A percentile compares a stretch with the other conserved stretches of the same genome.
Conservation (phyloP, 2,329 filamentous ascomycete genomes). For the Drechslera avenae region DNA sequence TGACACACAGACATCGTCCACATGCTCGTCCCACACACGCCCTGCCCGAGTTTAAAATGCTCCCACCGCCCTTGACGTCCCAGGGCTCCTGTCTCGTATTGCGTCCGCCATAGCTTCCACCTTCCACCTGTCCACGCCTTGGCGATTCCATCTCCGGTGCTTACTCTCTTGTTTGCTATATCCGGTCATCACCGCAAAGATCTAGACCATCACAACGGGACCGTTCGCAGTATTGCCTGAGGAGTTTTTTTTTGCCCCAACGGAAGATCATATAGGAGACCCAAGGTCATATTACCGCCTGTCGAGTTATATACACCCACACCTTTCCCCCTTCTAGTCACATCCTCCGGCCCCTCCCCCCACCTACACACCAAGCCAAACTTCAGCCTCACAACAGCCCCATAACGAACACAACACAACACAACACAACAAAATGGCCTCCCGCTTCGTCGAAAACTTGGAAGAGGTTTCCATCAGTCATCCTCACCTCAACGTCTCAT, state of each 20-base stretch:
- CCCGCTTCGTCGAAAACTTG: constrained; percentile 49
- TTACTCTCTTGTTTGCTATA: not conserved
- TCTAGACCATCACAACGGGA: constrained; percentile 8
- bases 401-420: too few relatives aligned
- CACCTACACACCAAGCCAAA: not conserved
- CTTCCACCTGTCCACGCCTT: not conserved
- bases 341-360: not conserved
- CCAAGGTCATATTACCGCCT: constrained; percentile 11
- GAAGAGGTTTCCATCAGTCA: constrained; percentile 46
- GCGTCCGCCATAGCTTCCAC: constrained; percentile 1
- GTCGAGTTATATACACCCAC: constrained; percentile 18
- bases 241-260: not conserved
- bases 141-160: constrained; percentile 1
- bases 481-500: constrained; percentile 47
- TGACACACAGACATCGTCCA: constrained; percentile 22
- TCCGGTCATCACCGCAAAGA: constrained; percentile 13
- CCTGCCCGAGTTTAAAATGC: constrained; percentile 21
- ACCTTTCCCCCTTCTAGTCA: not conserved
- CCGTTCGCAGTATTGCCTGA: not conserved
- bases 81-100: constrained; percentile 6
- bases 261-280: constrained; percentile 18
- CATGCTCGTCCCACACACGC: constrained; percentile 24
- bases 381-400: not conserved
- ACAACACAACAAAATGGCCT: constrained; percentile 40
- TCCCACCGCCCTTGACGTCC: constrained; percentile 16